Evolutionary conservation across 2,329 filamentous ascomycete genomes (phyloP).

Genomic region (Ascochyta fabae): DNA sequence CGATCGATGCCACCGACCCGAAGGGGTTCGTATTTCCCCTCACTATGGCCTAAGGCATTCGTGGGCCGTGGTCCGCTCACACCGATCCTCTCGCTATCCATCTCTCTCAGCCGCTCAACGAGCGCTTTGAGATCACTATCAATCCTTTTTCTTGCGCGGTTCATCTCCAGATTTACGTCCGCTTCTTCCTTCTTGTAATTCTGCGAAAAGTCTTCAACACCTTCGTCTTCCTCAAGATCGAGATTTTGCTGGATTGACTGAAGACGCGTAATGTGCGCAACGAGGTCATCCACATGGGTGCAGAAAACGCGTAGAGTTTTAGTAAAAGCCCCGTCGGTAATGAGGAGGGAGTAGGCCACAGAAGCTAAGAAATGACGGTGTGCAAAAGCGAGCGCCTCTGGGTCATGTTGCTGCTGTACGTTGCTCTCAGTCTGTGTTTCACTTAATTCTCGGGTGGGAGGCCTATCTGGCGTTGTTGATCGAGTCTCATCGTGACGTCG

Average conservation of each 20-base stretch:
- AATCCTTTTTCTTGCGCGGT: slow-evolving; percentile 67
- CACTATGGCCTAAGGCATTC: slow-evolving; percentile 30
- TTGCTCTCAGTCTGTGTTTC: slow-evolving; percentile 5
- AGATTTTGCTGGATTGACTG: slow-evolving; percentile 77
- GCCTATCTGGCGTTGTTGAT: slow-evolving; percentile 11
- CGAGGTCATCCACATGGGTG: slow-evolving; percentile 79
- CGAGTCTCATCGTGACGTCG: slow-evolving; percentile 1
- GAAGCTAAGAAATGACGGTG: slow-evolving; percentile 78
- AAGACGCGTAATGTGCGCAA: slow-evolving; percentile 76
- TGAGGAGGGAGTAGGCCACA: slow-evolving; percentile 69
- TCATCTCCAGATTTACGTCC: slow-evolving; percentile 70
- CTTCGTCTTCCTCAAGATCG: slow-evolving; percentile 82
- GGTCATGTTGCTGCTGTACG: slow-evolving; percentile 67
- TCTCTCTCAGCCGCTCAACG: slow-evolving; percentile 62
- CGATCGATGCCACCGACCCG: slow-evolving; percentile 82
- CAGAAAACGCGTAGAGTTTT: slow-evolving; percentile 70
- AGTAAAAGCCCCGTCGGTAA: slow-evolving; percentile 69
- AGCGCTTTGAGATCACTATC: slow-evolving; percentile 70
- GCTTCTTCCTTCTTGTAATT: slow-evolving; percentile 71
- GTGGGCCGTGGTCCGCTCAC: slow-evolving; percentile 24
- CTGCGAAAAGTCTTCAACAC: slow-evolving; percentile 66
- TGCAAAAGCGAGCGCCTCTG: slow-evolving; percentile 80
- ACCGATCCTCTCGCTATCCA: slow-evolving; percentile 62
- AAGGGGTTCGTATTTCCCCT: slow-evolving; percentile 69
- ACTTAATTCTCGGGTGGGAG: slow-evolving; percentile 10